These are phyloP conservation scores for Pseudocercospora fijiensis DNA, from an alignment of 2,329 filamentous ascomycete genomes.

Conservation along the genomic window DNA sequence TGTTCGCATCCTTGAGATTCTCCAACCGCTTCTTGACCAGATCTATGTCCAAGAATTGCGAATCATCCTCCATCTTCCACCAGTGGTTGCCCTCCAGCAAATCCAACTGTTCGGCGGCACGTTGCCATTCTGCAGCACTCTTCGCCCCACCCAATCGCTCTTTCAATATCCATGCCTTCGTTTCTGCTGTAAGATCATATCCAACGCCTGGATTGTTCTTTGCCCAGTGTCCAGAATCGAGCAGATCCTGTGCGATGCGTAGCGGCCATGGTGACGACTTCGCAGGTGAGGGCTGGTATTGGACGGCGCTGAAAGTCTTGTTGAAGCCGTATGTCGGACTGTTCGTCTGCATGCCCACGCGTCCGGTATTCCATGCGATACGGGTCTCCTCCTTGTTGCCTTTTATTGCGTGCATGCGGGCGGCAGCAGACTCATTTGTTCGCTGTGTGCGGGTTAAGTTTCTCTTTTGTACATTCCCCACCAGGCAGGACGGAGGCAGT, in stretches of 20 bases:
- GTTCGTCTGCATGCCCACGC: background rate
- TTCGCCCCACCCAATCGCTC: conserved; percentile 18
- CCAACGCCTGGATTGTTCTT: conserved; percentile 10
- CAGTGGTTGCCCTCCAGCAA: conserved; percentile 25
- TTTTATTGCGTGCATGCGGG: background rate
- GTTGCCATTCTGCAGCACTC: conserved; percentile 19
- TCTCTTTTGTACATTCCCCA: background rate
- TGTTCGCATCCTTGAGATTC: conserved; percentile 23
- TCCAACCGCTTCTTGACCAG: conserved; percentile 23
- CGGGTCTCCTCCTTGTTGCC: background rate
- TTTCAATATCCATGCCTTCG: conserved; percentile 14
- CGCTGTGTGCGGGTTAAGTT: background rate
- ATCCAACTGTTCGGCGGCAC: conserved; percentile 22
- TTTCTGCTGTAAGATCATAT: conserved; percentile 5
- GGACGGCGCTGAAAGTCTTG: conserved; percentile 2
- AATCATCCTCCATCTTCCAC: conserved; percentile 26
- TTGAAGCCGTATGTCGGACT: background rate
- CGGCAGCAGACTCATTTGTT: background rate
- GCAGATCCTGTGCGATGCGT: conserved; percentile 19
- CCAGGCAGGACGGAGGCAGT: background rate
- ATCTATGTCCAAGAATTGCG: conserved; percentile 22
- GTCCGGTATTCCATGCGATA: background rate
- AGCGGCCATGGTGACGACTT: conserved; percentile 19
- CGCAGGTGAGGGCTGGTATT: background rate
- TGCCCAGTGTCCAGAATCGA: conserved; percentile 12